A percentile compares a stretch with the other conserved stretches of the same genome.
Conservation (phyloP, 1,284 basidiomycete species). For the Trichosporon faecale region DNA sequence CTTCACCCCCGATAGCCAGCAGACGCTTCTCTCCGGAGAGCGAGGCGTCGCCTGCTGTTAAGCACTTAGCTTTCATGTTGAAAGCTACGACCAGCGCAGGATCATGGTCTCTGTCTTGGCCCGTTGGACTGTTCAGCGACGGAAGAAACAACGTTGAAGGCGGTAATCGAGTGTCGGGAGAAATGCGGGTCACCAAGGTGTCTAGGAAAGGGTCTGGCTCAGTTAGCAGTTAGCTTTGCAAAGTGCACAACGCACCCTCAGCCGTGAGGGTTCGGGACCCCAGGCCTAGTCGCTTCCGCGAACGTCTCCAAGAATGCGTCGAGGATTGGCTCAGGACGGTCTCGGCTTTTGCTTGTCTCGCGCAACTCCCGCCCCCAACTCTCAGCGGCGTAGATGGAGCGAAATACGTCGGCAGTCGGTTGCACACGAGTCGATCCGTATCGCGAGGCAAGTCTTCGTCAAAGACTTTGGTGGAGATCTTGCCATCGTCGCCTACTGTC, state of each 20-base stretch:
- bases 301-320: neutral
- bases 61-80: conserved; percentile 34
- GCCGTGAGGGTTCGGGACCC: neutral
- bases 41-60: conserved; percentile 27
- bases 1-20: conserved; percentile 45
- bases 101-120: conserved; percentile 37
- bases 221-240: neutral
- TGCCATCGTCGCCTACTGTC: neutral
- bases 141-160: conserved; percentile 38
- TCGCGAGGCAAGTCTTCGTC: neutral
- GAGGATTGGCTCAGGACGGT: neutral
- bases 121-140: conserved; percentile 35
- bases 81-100: conserved; percentile 41
- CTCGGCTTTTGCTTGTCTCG: neutral
- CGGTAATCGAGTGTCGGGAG: conserved; percentile 18
- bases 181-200: conserved; percentile 24
- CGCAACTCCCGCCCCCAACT: neutral
- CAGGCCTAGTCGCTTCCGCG: conserved; percentile 8
- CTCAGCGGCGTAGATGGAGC: neutral
- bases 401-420: neutral
- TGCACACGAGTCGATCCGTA: neutral
- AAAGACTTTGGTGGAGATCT: neutral
- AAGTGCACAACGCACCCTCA: neutral
- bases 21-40: conserved; percentile 27
- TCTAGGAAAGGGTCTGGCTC: conserved; percentile 22